These are phyloP conservation scores for Fusarium equiseti DNA, from an alignment of 2,329 filamentous ascomycete genomes.

Conservation along the genomic window DNA sequence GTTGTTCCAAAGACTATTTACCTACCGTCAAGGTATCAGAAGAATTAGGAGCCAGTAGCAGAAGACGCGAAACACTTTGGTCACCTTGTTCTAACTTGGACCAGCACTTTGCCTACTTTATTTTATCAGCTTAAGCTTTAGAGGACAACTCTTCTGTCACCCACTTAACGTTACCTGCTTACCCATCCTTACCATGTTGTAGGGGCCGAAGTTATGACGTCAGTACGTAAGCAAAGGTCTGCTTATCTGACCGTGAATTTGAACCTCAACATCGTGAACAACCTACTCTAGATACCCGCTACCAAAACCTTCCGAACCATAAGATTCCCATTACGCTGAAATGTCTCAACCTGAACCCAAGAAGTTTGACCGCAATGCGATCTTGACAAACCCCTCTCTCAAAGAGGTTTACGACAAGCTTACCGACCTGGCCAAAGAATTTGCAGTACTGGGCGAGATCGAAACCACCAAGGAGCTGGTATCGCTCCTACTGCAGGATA, in stretches of 20 bases:
- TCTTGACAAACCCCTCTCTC: slow-evolving; percentile 21
- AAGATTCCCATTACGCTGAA: background rate
- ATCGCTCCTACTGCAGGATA: slow-evolving; percentile 36
- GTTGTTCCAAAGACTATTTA: too few relatives aligned
- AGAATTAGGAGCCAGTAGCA: too few relatives aligned
- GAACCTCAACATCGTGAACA: background rate
- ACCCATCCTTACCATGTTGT: background rate
- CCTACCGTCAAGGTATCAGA: too few relatives aligned
- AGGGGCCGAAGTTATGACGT: background rate
- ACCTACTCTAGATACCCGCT: background rate
- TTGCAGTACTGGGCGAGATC: slow-evolving; percentile 36
- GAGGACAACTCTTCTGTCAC: background rate
- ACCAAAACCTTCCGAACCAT: background rate
- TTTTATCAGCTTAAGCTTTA: background rate
- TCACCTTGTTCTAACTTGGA: background rate
- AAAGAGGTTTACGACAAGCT: slow-evolving; percentile 23
- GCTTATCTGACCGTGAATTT: background rate
- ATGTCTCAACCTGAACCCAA: slow-evolving; percentile 9
- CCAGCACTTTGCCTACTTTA: background rate
- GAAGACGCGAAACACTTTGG: too few relatives aligned
- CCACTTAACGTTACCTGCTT: background rate
- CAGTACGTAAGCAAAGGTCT: background rate
- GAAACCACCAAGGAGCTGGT: slow-evolving; percentile 19
- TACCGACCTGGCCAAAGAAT: slow-evolving; percentile 28
- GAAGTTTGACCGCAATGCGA: slow-evolving; percentile 23